Evolutionary conservation across 495 filamentous ascomycete species (phyloP).

Genomic region (Penicillium tannophilum): DNA sequence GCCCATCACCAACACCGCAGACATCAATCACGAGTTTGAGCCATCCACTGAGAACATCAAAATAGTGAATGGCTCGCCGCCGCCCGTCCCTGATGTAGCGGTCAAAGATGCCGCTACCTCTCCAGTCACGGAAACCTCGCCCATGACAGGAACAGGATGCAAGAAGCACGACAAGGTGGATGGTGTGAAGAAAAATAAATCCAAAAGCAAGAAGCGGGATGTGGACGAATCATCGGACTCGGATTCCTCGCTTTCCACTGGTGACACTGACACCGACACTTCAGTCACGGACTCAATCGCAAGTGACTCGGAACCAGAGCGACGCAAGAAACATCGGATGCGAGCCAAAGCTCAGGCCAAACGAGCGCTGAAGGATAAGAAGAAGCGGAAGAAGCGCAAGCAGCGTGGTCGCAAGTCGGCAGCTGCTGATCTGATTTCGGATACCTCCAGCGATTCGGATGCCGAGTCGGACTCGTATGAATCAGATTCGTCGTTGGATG

Average conservation of each 20-base stretch:
- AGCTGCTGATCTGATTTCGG: slow-evolving; percentile 38
- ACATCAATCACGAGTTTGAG: slow-evolving; percentile 30
- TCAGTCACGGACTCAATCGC: slow-evolving; percentile 23
- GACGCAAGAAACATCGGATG: slow-evolving; percentile 31
- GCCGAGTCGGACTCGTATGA: slow-evolving; percentile 37
- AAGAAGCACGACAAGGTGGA: slow-evolving; percentile 41
- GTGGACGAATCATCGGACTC: slow-evolving; percentile 30
- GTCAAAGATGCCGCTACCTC: slow-evolving; percentile 33
- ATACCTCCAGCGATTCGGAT: slow-evolving; percentile 34
- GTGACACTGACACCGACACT: slow-evolving; percentile 5
- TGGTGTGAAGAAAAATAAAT: slow-evolving; percentile 28
- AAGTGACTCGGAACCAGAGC: slow-evolving; percentile 33
- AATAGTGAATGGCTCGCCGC: slow-evolving; percentile 24
- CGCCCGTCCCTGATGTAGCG: slow-evolving; percentile 17
- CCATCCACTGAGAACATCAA: slow-evolving; percentile 24
- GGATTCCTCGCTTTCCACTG: slow-evolving; percentile 5
- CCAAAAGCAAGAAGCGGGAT: slow-evolving; percentile 27
- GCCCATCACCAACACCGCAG: slow-evolving; percentile 14
- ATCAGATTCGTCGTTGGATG: slow-evolving; percentile 31
- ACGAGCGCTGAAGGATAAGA: slow-evolving; percentile 40
- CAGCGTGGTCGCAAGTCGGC: slow-evolving; percentile 35
- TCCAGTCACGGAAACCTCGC: slow-evolving; percentile 8
- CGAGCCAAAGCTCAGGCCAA: slow-evolving; percentile 51
- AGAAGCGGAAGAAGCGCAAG: slow-evolving; percentile 44
- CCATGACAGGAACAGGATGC: slow-evolving; percentile 34